Evolutionary conservation across 805 yeast genomes (phyloP), one percentile per base, ranked within the genome.

Genomic region (Starmerella vitae): DNA sequence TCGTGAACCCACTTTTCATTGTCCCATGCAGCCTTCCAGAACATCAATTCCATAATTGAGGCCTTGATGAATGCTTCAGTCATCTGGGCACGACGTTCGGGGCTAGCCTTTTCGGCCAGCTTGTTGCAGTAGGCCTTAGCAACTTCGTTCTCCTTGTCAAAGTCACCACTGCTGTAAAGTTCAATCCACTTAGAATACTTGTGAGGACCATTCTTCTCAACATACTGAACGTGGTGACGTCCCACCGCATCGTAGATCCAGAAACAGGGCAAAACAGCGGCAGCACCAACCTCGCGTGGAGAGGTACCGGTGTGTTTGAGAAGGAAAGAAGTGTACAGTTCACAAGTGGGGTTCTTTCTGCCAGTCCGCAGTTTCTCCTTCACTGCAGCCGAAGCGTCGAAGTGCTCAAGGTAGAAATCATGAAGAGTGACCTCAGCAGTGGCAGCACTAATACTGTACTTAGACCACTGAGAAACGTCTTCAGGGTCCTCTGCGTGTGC

Each of bases 81-180:
- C 52, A 48, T 48, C 15, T 30, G 21, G 10, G 31, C 15, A 19
- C 50, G 48, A 4, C 30, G 33, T 17, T 39, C 47, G 5, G 39
- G 38, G 6, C 41, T 37, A n/a, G 45, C 32, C 9, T 34, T 22
- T 14, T 21, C 44, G 9, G 52, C 52, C 6, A 42, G 33, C 32
- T 20, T 20, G 31, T 48, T 42, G 24, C 34, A 32, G 30, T 30
- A 39, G 14, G 19, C 39, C 24, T 32, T 34, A 3, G 47, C 91
- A 5, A 15, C 18, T n/a, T 6, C 13, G 22, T 74, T 67, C 3
- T 80, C 81, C 18, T 62, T 63, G 4, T 49, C 48, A 50, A 73
- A 80, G 71, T 76, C 70, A 1, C 70, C 72, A 2, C 76, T 64
- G 4, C 65, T 55, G 55, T 82, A 82, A 40, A 74, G 77, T 15